A percentile compares a stretch with the other conserved stretches of the same genome.
Evolutionary conservation across 2,329 filamentous ascomycete genomes (phyloP).

Genomic region (Aureobasidium uvarum): DNA sequence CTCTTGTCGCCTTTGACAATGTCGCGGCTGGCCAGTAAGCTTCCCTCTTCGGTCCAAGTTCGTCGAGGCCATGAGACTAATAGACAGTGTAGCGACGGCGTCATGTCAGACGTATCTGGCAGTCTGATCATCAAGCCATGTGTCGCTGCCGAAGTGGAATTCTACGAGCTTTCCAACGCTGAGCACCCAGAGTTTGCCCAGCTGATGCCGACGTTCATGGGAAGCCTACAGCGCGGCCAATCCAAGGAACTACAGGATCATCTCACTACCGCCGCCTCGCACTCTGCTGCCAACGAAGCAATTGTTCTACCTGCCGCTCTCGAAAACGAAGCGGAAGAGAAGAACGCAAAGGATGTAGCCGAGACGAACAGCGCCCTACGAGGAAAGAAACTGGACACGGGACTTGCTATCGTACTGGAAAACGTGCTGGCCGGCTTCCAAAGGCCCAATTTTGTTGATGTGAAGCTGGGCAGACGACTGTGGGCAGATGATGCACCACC

Average conservation of each 20-base stretch:
- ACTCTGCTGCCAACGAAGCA: constrained; percentile 1
- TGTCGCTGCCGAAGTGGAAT: constrained; percentile 77
- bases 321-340: background rate
- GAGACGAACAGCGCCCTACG: constrained; percentile 41
- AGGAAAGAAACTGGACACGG: constrained; percentile 68
- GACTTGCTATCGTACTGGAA: constrained; percentile 77
- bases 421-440: constrained; percentile 80
- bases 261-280: constrained; percentile 8
- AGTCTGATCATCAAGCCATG: constrained; percentile 93
- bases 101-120: constrained; percentile 78
- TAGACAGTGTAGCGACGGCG: constrained; percentile 67
- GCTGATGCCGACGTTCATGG: constrained; percentile 83
- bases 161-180: constrained; percentile 72
- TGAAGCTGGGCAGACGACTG: constrained; percentile 82
- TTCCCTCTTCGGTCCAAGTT: background rate
- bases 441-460: constrained; percentile 84
- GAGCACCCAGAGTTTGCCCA: constrained; percentile 70
- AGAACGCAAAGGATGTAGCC: constrained; percentile 24
- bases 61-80: background rate
- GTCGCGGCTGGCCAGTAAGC: constrained; percentile 84
- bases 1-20: constrained; percentile 67
- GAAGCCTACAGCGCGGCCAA: constrained; percentile 66
- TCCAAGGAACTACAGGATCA: constrained; percentile 26
- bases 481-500: constrained; percentile 71
- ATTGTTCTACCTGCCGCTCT: constrained; percentile 27